Evolutionary conservation across 371 early-diverging fungal genomes (phyloP).

Genomic region (Circinella umbellata): DNA sequence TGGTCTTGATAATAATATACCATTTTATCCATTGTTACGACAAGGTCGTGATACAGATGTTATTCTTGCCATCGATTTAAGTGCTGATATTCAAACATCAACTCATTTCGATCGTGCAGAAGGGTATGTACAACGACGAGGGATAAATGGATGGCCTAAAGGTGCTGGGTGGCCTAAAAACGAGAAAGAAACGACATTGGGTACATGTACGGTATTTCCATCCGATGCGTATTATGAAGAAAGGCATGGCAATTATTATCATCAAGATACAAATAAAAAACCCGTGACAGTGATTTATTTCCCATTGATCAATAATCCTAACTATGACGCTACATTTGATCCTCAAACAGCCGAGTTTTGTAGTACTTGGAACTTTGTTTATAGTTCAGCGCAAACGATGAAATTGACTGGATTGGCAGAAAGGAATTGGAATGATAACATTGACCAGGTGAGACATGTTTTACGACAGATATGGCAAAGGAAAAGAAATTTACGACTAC

Average conservation of each 20-base stretch:
- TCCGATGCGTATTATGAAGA: neutral
- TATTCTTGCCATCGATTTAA: conserved; percentile 71
- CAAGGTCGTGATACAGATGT: conserved; percentile 71
- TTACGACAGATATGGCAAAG: conserved; percentile 51
- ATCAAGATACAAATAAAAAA: neutral
- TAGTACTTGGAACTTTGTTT: conserved; percentile 71
- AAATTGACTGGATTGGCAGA: conserved; percentile 58
- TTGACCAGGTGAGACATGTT: conserved; percentile 45
- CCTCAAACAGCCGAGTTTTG: conserved; percentile 67
- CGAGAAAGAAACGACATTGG: conserved; percentile 23
- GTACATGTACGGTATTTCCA: conserved; percentile 42
- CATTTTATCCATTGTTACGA: conserved; percentile 72
- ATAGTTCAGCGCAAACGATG: conserved; percentile 60
- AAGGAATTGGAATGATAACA: conserved; percentile 49
- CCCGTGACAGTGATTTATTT: conserved; percentile 65
- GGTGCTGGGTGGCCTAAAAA: conserved; percentile 49
- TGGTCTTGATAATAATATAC: conserved; percentile 80
- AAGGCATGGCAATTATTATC: neutral
- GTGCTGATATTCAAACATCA: conserved; percentile 70
- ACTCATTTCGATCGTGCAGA: conserved; percentile 73
- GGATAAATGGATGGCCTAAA: conserved; percentile 57
- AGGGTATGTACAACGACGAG: conserved; percentile 56
- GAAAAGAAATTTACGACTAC: conserved; percentile 27
- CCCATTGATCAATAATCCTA: conserved; percentile 62
- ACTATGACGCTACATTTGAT: conserved; percentile 62